A percentile compares a stretch with the other conserved stretches of the same genome.
These are phyloP conservation scores for Rhizopus arrhizus DNA, from an alignment of 371 early-diverging fungal genomes.

Conservation along the genomic window DNA sequence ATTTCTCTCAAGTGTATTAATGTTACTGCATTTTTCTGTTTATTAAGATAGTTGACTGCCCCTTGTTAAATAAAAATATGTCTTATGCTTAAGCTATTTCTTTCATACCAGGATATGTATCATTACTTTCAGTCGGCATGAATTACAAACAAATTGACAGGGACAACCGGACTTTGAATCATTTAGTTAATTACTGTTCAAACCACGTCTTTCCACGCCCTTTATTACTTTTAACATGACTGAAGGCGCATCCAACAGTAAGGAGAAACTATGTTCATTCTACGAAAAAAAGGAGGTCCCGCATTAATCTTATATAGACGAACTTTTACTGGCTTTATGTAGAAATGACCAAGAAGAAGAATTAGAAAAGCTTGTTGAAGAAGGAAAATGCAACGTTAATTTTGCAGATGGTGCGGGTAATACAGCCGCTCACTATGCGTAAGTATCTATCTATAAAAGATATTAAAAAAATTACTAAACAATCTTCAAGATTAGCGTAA, in stretches of 20 bases:
- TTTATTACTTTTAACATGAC: slow-evolving; percentile 2
- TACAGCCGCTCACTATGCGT: slow-evolving; percentile 72
- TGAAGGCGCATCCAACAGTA: slow-evolving; percentile 7
- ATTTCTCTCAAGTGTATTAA: too few relatives aligned
- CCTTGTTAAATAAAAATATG: neutral
- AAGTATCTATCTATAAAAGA: slow-evolving; percentile 26
- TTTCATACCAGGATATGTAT: too few relatives aligned
- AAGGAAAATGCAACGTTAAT: slow-evolving; percentile 51
- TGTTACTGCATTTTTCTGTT: too few relatives aligned
- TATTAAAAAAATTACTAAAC: neutral
- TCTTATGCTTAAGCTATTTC: too few relatives aligned
- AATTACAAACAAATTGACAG: neutral
- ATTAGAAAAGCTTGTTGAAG: slow-evolving; percentile 40
- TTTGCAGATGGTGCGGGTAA: slow-evolving; percentile 65
- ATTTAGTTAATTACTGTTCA: too few relatives aligned
- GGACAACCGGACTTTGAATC: neutral
- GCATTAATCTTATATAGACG: slow-evolving; percentile 34
- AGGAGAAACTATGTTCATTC: neutral
- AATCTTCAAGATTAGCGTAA: slow-evolving; percentile 44
- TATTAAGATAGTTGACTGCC: too few relatives aligned
- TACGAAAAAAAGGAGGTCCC: neutral
- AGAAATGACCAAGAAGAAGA: slow-evolving; percentile 58
- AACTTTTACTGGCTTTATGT: slow-evolving; percentile 59
- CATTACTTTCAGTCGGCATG: too few relatives aligned
- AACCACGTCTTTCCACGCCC: neutral